phyloP scores from a whole-genome alignment of 2,329 filamentous ascomycete species.

The Alternaria sp. region DNA sequence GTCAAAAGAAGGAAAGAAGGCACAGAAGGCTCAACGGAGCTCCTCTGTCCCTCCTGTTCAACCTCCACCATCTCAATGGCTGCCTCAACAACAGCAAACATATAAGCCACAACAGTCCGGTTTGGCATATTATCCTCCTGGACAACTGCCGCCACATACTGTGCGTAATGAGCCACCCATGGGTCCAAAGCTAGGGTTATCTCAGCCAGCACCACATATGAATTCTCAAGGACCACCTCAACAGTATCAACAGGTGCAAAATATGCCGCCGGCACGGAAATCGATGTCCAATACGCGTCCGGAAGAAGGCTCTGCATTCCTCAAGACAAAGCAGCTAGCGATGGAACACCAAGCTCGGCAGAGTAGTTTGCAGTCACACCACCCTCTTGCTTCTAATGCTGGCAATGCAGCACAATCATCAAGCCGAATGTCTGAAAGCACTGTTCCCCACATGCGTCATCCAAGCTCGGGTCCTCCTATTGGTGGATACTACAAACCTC shows the following conservation, averaged over 20 bases:
- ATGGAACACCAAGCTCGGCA: slow-evolving; percentile 29
- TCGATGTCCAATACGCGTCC: slow-evolving; percentile 7
- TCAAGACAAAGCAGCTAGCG: slow-evolving; percentile 31
- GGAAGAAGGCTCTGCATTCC: slow-evolving; percentile 34
- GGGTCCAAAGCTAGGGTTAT: slow-evolving; percentile 17
- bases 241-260: slow-evolving; percentile 20
- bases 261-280: slow-evolving; percentile 11
- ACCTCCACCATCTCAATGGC: slow-evolving; percentile 23
- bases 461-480: slow-evolving; percentile 19
- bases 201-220: slow-evolving; percentile 24
- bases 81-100: slow-evolving; percentile 28
- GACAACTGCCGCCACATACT: slow-evolving; percentile 22
- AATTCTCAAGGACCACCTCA: slow-evolving; percentile 22
- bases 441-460: slow-evolving; percentile 15
- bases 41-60: slow-evolving; percentile 26
- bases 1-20: slow-evolving; percentile 50
- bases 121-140: slow-evolving; percentile 25
- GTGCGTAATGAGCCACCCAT: slow-evolving; percentile 29
- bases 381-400: slow-evolving; percentile 10
- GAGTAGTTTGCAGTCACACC: slow-evolving; percentile 12
- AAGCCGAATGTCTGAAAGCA: slow-evolving; percentile 14
- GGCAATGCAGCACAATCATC: slow-evolving; percentile 7
- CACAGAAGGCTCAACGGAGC: slow-evolving; percentile 42
- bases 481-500: slow-evolving; percentile 39
- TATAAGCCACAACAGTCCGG: slow-evolving; percentile 27